These are phyloP conservation scores for Coelastrella sp. DNA, from an alignment of 139 green algal genomes.

Conservation along the genomic window DNA sequence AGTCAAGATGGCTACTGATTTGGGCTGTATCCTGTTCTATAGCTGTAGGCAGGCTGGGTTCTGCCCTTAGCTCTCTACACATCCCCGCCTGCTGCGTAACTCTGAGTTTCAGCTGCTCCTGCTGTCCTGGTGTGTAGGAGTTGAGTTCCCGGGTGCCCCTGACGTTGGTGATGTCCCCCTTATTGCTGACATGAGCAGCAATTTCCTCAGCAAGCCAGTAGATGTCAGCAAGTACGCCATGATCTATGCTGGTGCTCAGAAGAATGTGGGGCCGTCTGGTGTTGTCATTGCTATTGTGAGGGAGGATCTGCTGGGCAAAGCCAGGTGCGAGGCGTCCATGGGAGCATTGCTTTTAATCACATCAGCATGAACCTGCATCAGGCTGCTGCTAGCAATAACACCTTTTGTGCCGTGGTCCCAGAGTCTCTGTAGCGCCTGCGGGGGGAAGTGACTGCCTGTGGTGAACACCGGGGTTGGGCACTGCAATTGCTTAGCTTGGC, in stretches of 20 bases:
- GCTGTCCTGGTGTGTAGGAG: conserved; percentile 62
- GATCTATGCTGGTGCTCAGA: conserved; percentile 99
- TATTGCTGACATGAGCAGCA: conserved; percentile 97
- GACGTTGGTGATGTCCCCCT: conserved; percentile 76
- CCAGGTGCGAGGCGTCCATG: conserved; percentile 52
- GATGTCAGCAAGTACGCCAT: conserved; percentile 97
- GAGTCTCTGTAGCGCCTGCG: no score
- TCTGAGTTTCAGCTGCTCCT: neutral
- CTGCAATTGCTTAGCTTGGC: no score
- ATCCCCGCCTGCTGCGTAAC: neutral
- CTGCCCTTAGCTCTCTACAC: neutral
- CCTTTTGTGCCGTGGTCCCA: neutral
- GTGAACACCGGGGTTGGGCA: no score
- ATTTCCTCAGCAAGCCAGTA: conserved; percentile 97
- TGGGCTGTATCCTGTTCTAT: neutral
- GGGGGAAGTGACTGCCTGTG: no score
- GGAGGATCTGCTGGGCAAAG: conserved; percentile 94
- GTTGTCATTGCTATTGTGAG: conserved; percentile 96
- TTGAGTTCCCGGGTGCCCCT: conserved; percentile 96
- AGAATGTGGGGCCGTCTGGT: conserved; percentile 97
- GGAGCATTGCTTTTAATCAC: neutral
- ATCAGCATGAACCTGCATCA: no score
- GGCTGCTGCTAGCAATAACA: neutral
- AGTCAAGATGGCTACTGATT: no score
- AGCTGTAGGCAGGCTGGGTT: no score